Conservation (phyloP, 1,139 yeast species). For the Kluyveromyces sp. region DNA sequence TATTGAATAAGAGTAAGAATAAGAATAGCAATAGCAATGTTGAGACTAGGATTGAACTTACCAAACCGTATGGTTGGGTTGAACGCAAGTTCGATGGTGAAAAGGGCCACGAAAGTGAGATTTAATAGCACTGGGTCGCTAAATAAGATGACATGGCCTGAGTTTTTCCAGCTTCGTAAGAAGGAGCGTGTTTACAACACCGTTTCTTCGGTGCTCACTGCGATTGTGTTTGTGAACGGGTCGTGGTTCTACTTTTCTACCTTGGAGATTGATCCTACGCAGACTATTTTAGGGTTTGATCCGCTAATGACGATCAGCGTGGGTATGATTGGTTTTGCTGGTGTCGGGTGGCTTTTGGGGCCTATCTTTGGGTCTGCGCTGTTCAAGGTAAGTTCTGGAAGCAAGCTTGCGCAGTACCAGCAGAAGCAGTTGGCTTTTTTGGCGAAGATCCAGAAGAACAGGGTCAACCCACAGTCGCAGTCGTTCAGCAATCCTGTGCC, state of each 20-base stretch:
- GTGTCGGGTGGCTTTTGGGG: constrained; percentile 73
- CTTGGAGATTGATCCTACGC: constrained; percentile 76
- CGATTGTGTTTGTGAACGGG: constrained; percentile 55
- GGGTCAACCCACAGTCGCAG: constrained; percentile 93
- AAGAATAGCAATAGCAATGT: too few species aligned
- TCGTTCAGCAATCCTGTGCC: constrained; percentile 93
- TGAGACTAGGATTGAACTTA: constrained; percentile 1
- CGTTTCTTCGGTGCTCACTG: constrained; percentile 59
- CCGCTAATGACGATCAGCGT: constrained; percentile 71
- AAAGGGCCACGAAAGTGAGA: background rate
- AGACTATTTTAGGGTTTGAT: constrained; percentile 77
- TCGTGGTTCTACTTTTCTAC: constrained; percentile 77
- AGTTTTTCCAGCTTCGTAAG: constrained; percentile 69
- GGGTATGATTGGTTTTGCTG: constrained; percentile 60
- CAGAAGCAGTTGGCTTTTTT: constrained; percentile 67
- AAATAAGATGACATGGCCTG: constrained; percentile 48
- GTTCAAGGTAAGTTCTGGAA: constrained; percentile 50
- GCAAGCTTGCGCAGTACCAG: constrained; percentile 40
- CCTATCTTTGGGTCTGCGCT: constrained; percentile 70
- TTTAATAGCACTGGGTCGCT: background rate
- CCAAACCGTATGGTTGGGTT: background rate
- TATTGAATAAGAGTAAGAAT: background rate
- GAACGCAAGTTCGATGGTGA: background rate
- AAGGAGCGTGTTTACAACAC: constrained; percentile 65
- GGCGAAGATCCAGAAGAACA: constrained; percentile 60